Evolutionary conservation across 2,329 filamentous ascomycete species (phyloP).

Genomic region (Penicillium sp.): DNA sequence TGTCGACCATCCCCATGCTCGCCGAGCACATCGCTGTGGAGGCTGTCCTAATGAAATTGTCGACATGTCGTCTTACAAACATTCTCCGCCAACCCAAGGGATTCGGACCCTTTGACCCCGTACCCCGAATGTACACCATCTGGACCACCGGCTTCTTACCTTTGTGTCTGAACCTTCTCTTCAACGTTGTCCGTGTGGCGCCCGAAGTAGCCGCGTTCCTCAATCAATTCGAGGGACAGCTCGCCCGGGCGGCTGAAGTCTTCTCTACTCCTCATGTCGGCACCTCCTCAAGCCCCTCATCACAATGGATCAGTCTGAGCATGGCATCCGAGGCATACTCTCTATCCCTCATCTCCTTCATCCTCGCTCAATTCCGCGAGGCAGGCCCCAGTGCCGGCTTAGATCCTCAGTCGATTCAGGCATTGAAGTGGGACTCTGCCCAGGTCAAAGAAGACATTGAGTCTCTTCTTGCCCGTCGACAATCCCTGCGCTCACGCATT

Average conservation of each 20-base stretch:
- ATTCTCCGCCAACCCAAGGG: constrained; percentile 68
- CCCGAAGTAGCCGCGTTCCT: constrained; percentile 83
- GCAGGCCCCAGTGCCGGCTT: constrained; percentile 64
- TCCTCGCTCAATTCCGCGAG: constrained; percentile 66
- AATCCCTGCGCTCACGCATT: constrained; percentile 69
- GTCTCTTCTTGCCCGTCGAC: constrained; percentile 71
- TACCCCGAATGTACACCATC: constrained; percentile 76
- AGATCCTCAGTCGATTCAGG: constrained; percentile 63
- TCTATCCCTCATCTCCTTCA: constrained; percentile 71
- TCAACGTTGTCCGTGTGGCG: constrained; percentile 76
- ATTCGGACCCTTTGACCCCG: constrained; percentile 77
- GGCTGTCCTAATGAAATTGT: constrained; percentile 75
- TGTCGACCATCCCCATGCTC: constrained; percentile 76
- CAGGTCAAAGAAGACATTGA: constrained; percentile 79
- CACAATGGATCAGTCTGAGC: constrained; percentile 68
- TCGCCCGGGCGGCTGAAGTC: constrained; percentile 69
- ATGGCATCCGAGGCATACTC: constrained; percentile 77
- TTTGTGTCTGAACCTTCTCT: constrained; percentile 82
- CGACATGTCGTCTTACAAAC: constrained; percentile 74
- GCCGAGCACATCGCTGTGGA: constrained; percentile 90
- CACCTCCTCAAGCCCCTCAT: constrained; percentile 49
- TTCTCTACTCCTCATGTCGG: constrained; percentile 59
- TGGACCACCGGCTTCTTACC: constrained; percentile 89
- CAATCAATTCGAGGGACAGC: constrained; percentile 81
- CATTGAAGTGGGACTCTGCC: constrained; percentile 72